Conservation (phyloP, 768 basidiomycete species). For the Boletus pseudo-olivaceus region DNA sequence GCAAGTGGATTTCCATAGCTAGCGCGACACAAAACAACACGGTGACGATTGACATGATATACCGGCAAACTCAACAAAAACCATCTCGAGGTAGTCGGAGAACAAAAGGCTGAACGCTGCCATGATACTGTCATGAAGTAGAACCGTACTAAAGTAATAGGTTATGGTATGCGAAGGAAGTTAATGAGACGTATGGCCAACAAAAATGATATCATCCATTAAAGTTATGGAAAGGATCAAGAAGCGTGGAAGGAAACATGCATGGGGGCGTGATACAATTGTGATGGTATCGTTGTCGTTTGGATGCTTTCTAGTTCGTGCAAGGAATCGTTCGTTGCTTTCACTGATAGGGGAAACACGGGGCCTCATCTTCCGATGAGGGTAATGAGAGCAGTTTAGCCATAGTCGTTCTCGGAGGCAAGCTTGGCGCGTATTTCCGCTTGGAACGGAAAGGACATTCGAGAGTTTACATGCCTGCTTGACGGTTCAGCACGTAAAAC, state of each 20-base stretch:
- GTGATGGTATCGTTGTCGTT: slow-evolving; percentile 24
- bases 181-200: background rate
- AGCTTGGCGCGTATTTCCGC: background rate
- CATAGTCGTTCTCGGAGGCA: background rate
- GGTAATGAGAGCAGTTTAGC: background rate
- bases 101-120: background rate
- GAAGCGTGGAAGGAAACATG: slow-evolving; percentile 9
- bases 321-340: slow-evolving; percentile 17
- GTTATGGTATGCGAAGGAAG: slow-evolving; percentile 3
- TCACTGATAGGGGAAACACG: slow-evolving; percentile 12
- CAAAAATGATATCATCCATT: background rate
- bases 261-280: slow-evolving; percentile 25
- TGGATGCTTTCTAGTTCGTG: slow-evolving; percentile 29
- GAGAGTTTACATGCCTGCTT: slow-evolving; percentile 53
- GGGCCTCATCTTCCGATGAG: background rate
- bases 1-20: slow-evolving; percentile 21
- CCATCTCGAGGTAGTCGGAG: background rate
- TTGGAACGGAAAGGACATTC: background rate
- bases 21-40: slow-evolving; percentile 25
- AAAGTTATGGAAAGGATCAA: slow-evolving; percentile 4
- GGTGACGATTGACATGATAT: slow-evolving; percentile 21
- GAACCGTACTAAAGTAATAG: slow-evolving; percentile 12
- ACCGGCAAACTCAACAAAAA: slow-evolving; percentile 16
- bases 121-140: slow-evolving; percentile 10
- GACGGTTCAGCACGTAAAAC: slow-evolving; percentile 73